phyloP scores from a whole-genome alignment of 1,139 yeast species.

The Debaryomyces nepalensis region DNA sequence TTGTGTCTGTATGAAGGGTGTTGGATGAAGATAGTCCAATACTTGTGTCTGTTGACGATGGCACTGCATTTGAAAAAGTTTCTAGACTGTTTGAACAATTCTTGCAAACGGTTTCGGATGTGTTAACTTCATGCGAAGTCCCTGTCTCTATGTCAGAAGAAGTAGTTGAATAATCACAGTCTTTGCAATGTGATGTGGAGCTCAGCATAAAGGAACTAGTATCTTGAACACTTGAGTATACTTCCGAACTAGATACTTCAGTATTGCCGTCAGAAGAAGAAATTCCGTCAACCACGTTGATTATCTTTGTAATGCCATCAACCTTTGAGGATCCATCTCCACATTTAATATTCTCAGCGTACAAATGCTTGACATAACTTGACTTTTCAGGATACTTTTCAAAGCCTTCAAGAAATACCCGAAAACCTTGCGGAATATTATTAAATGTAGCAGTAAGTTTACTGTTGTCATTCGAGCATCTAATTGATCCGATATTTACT shows the following conservation, averaged over 20 bases:
- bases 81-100: too few species aligned
- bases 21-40: not conserved
- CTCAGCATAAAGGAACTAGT: not conserved
- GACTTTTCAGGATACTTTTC: constrained; percentile 17
- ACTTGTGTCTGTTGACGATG: not conserved
- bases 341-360: constrained; percentile 20
- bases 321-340: constrained; percentile 18
- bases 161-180: not conserved
- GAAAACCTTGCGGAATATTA: constrained; percentile 16
- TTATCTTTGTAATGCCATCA: constrained; percentile 15
- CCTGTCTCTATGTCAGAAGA: not conserved
- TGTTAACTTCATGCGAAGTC: not conserved
- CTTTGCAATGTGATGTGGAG: not conserved
- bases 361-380: constrained; percentile 18
- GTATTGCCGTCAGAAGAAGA: constrained; percentile 13
- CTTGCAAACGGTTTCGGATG: not conserved
- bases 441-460: constrained; percentile 17
- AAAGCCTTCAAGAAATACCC: constrained; percentile 24
- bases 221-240: not conserved
- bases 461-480: constrained; percentile 16
- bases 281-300: constrained; percentile 19
- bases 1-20: not conserved
- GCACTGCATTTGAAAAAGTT: too few species aligned
- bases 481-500: constrained; percentile 9
- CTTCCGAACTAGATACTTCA: not conserved